Evolutionary conservation across 148 eudicot genomes (phyloP), one percentile per base, ranked within the genome.

Genomic region (Heliosperma pusillum): DNA sequence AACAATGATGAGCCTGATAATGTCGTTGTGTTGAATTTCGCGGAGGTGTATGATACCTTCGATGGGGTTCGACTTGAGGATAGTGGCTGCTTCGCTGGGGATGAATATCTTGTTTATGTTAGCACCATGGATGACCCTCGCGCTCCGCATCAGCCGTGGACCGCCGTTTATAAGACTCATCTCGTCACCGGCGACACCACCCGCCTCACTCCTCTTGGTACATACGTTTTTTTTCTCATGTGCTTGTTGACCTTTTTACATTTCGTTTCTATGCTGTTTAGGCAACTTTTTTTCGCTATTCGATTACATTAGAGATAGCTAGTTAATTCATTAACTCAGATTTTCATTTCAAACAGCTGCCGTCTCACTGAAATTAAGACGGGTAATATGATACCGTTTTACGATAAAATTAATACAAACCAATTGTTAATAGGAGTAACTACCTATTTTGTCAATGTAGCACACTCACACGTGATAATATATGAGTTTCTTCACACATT

Each of bases 71-170:
- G 74, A 13, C 47, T 71, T 1, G 67, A 75, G 24, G 77, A 75
- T 64, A 27, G 27, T 19, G 62, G 62, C 1, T 65, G 77, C 12
- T 25, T 75, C 56, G 59, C 50, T 10, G 77, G 59, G 29, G 63
- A 75, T n/a, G 71, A 67, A 16, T 27, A 53, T 65, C 5, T 75
- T 0, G 26, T 65, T 1, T 75, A 75, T 65, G 71, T 75, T 5
- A 24, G 62, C 0, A 75, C 77, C 1, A 50, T 10, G 70, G 71
- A 75, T 0, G 52, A 65, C 20, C 71, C 77, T n/a, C 11, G 12
- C 6, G 27, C 29, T 21, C 25, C 36, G 50, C 77, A 66, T 45
- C 69, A 74, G 29, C 77, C 77, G 66, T 74, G 77, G 77, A 74
- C 71, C 3, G 71, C 71, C 1, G 71, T 67, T 45, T 67, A 40